Evolutionary conservation across 257 asterid species (phyloP).

Genomic region (Fraxinus anomala): DNA sequence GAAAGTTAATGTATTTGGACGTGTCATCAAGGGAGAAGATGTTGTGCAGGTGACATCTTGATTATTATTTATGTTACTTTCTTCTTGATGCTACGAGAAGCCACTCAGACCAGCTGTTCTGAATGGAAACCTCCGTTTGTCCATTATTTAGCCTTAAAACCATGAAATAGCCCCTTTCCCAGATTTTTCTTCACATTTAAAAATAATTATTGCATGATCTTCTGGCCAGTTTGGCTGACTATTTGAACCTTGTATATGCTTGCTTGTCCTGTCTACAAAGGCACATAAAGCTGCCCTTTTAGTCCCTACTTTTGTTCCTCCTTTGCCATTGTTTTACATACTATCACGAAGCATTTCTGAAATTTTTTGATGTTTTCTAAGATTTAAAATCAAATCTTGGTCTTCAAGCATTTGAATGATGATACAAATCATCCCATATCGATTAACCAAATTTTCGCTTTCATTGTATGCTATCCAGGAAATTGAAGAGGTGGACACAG

Average conservation of each 20-base stretch:
- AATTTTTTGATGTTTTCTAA: too few species aligned
- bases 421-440: too few species aligned
- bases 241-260: too few species aligned
- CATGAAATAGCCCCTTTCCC: neutral
- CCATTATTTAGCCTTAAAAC: neutral
- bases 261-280: too few species aligned
- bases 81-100: neutral
- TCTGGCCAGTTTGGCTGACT: neutral
- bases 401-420: too few species aligned
- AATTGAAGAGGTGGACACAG: constrained; percentile 96
- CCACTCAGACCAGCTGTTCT: neutral
- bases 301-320: too few species aligned
- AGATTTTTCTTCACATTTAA: too few species aligned
- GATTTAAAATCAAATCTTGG: too few species aligned
- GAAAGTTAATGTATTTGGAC: constrained; percentile 87
- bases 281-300: too few species aligned
- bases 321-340: too few species aligned
- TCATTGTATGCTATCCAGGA: constrained; percentile 52
- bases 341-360: too few species aligned
- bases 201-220: neutral
- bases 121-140: neutral
- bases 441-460: too few species aligned
- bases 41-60: constrained; percentile 76
- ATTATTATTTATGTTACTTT: neutral
- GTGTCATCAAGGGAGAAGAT: constrained; percentile 91